Evolutionary conservation across 352 stramenopile species (phyloP), one percentile per base, ranked within the genome.

Genomic region (Phytophthora megakarya): DNA sequence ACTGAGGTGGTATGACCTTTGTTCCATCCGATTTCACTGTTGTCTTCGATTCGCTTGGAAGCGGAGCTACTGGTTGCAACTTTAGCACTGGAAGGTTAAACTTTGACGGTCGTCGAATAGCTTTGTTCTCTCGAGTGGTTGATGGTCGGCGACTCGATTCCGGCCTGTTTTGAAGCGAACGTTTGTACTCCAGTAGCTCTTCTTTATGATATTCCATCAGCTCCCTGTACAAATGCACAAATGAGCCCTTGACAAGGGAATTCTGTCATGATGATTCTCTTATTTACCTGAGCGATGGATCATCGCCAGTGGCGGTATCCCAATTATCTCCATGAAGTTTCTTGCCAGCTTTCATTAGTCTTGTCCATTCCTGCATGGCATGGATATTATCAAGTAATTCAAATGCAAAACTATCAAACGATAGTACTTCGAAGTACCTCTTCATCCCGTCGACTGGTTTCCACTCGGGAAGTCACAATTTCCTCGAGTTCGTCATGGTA

Each of bases 131-230:
- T 33, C 35, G 48, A 26, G 59, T 51, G 13, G 40, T 33, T 38
- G 48, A 52, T 35, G 33, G 25, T 21, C n/a, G 40, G 15, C 55
- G 64, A 57, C 18, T 69, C 21, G 25, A 69, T 21, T 30, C 50
- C 22, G 37, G 53, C 22, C 28, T 46, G 38, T 56, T 68, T 23
- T 59, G 45, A 8, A 70, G 61, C 13, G 52, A 72, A 1, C 65
- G 65, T 52, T 88, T 90, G 47, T 83, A 78, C 32, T 84, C 80
- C 0, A 91, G 67, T 16, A 94, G 65, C 47, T 94, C 81, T 3
- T 90, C 76, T 37, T 91, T 92, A 61, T 90, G 78, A 6, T 81
- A 42, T 56, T 89, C 80, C 78, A 90, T 91, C 9, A 89, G 62
- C 30, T 89, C 80, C 45, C 75, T 87, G 61, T 8, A 8, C 3